Conservation (phyloP, 1,139 yeast genomes). For the Petasospora rhodanensis region DNA sequence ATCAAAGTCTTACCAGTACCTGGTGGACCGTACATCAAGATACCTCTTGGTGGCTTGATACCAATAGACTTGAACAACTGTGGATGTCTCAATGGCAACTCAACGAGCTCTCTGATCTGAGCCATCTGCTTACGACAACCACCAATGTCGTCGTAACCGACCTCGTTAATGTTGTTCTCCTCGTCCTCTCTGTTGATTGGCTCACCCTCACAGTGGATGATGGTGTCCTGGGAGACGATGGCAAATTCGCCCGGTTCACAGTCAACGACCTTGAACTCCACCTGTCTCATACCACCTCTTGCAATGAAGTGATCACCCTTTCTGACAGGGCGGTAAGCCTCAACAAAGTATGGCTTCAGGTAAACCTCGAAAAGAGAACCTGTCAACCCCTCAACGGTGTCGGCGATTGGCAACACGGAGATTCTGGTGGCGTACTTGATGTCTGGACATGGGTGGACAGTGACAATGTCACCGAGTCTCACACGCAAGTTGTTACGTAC, state of each 20-base stretch:
- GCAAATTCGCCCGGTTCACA: constrained; percentile 98
- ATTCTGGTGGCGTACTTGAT: constrained; percentile 92
- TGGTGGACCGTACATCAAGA: constrained; percentile 97
- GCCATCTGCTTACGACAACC: constrained; percentile 99
- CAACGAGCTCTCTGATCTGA: constrained; percentile 94
- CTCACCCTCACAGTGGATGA: constrained; percentile 98
- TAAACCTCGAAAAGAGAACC: constrained; percentile 97
- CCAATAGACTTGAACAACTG: constrained; percentile 95
- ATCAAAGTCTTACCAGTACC: constrained; percentile 98
- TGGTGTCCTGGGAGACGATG: constrained; percentile 97
- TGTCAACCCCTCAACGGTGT: constrained; percentile 95
- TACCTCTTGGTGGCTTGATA: constrained; percentile 96
- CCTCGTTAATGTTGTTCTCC: constrained; percentile 92
- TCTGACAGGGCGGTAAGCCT: constrained; percentile 97
- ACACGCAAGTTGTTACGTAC: constrained; percentile 94
- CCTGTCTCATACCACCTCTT: constrained; percentile 99
- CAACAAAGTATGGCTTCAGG: constrained; percentile 96
- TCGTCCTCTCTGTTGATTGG: constrained; percentile 99
- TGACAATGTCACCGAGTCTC: constrained; percentile 86
- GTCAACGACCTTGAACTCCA: constrained; percentile 96
- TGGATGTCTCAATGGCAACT: constrained; percentile 94
- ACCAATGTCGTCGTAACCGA: constrained; percentile 98
- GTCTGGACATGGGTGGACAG: constrained; percentile 95
- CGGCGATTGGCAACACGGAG: constrained; percentile 96
- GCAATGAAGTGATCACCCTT: constrained; percentile 96